Evolutionary conservation across 2,329 filamentous ascomycete genomes (phyloP).

Genomic region (Aspergillus uvarum): DNA sequence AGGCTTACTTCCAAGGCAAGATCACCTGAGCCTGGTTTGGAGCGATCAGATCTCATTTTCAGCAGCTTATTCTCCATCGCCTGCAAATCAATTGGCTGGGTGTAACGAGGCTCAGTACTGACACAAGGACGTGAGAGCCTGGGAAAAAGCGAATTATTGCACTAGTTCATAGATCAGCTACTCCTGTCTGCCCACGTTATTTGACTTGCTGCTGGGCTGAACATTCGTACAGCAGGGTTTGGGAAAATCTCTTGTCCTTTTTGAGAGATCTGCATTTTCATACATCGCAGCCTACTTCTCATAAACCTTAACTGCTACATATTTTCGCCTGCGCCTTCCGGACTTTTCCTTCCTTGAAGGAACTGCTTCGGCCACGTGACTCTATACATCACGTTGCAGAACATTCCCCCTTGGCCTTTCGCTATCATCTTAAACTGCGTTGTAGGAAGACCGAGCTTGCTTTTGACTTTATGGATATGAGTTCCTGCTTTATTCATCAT

Average conservation of each 20-base stretch:
- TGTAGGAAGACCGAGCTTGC: constrained; percentile 5
- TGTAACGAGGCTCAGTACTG: constrained; percentile 14
- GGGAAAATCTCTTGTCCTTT: constrained; percentile 12
- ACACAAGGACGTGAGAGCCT: constrained; percentile 2
- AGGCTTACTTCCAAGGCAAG: constrained; percentile 10
- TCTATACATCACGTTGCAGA: constrained; percentile 2
- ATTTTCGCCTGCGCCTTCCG: constrained; percentile 8
- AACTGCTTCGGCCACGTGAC: constrained; percentile 1
- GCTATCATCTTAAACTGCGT: constrained; percentile 8
- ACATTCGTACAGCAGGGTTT: constrained; percentile 10
- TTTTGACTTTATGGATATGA: constrained; percentile 20
- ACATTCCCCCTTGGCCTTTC: constrained; percentile 4
- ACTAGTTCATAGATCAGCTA: constrained; percentile 10
- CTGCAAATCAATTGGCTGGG: constrained; percentile 15
- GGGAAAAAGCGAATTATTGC: constrained; percentile 1
- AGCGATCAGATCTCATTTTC: constrained; percentile 8
- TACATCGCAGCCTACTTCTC: constrained; percentile 7
- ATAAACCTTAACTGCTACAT: constrained; percentile 10
- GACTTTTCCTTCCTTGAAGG: constrained; percentile 13
- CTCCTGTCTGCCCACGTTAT: constrained; percentile 7
- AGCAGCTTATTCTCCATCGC: constrained; percentile 10
- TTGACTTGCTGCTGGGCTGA: constrained; percentile 8
- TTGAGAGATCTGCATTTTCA: constrained; percentile 15
- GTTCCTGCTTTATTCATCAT: constrained; percentile 11
- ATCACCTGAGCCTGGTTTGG: constrained; percentile 11